Evolutionary conservation across 306 rosid genomes (phyloP).

Genomic region (Clitoria ternatea): DNA sequence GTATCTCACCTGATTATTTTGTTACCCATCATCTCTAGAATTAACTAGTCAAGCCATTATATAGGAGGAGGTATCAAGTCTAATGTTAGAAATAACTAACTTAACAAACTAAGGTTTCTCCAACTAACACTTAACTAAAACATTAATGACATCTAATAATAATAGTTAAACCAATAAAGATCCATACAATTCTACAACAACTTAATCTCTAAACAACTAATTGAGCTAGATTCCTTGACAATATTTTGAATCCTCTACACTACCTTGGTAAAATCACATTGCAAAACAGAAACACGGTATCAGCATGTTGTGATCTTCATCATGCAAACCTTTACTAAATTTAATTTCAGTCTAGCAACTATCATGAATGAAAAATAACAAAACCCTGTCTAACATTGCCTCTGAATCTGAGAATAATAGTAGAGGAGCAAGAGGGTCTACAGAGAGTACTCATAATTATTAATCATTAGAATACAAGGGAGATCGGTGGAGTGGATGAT

Average conservation of each 20-base stretch:
- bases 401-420: neutral
- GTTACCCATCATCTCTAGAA: neutral
- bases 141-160: no score
- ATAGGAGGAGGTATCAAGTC: neutral
- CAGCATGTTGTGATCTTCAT: neutral
- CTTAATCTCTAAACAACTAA: no score
- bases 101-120: neutral
- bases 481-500: neutral
- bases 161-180: no score
- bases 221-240: no score
- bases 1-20: neutral
- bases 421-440: neutral
- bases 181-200: no score
- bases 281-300: no score
- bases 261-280: no score
- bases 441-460: neutral
- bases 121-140: neutral
- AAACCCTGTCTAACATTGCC: neutral
- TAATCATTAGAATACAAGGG: conserved; percentile 1
- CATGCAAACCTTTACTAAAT: neutral
- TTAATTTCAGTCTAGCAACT: no score
- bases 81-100: neutral
- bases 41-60: neutral
- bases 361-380: neutral
- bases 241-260: no score